These are phyloP conservation scores for Trypanosoma avium DNA, from an alignment of 208 protist genomes.

Conservation along the genomic window DNA sequence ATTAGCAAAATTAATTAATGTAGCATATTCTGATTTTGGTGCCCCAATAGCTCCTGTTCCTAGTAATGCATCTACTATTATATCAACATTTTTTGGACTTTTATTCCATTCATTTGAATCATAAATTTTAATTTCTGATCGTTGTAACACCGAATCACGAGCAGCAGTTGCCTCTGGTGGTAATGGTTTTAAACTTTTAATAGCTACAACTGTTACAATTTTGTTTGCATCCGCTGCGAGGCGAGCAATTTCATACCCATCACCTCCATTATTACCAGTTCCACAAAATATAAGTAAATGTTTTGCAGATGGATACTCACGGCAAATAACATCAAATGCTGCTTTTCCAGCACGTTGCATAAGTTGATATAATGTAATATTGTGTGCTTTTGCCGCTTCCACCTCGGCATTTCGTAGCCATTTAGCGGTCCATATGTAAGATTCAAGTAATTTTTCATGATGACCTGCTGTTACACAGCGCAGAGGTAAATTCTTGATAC, in stretches of 20 bases:
- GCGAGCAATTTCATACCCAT: constrained; percentile 79
- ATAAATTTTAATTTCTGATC: too few relatives aligned
- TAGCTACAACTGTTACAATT: constrained; percentile 58
- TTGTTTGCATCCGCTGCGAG: constrained; percentile 36
- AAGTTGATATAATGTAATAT: constrained; percentile 55
- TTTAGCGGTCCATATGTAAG: constrained; percentile 56
- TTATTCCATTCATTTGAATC: neutral
- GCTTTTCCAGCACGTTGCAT: constrained; percentile 72
- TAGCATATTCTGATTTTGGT: constrained; percentile 59
- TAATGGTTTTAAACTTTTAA: constrained; percentile 47
- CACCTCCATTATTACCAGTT: constrained; percentile 86
- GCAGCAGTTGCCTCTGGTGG: constrained; percentile 64
- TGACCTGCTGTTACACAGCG: constrained; percentile 24
- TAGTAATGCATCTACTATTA: constrained; percentile 80
- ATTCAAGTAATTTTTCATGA: constrained; percentile 3
- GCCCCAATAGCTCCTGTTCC: constrained; percentile 71
- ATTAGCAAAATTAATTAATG: constrained; percentile 60
- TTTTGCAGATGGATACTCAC: constrained; percentile 33
- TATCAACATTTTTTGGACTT: constrained; percentile 38
- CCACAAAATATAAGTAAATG: constrained; percentile 80
- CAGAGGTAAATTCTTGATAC: constrained; percentile 23
- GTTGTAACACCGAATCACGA: constrained; percentile 10
- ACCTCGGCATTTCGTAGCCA: constrained; percentile 77
- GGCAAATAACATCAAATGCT: constrained; percentile 45
- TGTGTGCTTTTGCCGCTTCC: constrained; percentile 44